Evolutionary conservation across 306 rosid species (phyloP), one percentile per base, ranked within the genome.

Genomic region (Castanospermum australe): DNA sequence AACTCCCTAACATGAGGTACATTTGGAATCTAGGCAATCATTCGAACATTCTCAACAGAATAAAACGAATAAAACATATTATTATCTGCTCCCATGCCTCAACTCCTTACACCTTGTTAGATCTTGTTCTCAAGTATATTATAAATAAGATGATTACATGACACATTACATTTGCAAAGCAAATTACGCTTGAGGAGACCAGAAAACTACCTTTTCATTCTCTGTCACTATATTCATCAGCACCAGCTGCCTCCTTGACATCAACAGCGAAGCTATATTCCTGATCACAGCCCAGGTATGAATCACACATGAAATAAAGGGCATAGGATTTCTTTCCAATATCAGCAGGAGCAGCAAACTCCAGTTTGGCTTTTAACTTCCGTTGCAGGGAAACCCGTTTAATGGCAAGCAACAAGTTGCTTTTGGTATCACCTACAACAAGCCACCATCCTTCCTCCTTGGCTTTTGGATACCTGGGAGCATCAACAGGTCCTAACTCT

Each of bases 381-480:
- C 92, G 76, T 71, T 88, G 95, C 75, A 91, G 82, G 9, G 98
- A 84, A 41, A 92, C 92, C 71, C 95, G 84, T 81, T 95, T 95
- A 64, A 92, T 92, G 44, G 96, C 95, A 71, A 92, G 92, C 84
- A 95, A 47, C 67, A 86, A 76, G 88, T 91, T 91, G 62, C 62
- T 87, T 68, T 86, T 90, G 24, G 92, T 88, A 73, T 92, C 97
- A 30, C 99, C 99, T 7, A 88, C 96, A 41, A 92, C 93, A 61
- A 95, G 95, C 99, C 99, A 92, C 97, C 99, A 92, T 4, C 97
- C 97, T 84, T 95, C 99, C 80, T 95, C 99, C 85, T 90, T 95
- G 55, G 88, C 84, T 87, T 89, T 92, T 0, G 99, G 92, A 80
- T 91, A 95, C 90, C 88, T 88, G 41, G 85, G 87, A 57, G 98